These are phyloP conservation scores for Venturia pyrina DNA, from an alignment of 2,329 filamentous ascomycete genomes.

Conservation along the genomic window DNA sequence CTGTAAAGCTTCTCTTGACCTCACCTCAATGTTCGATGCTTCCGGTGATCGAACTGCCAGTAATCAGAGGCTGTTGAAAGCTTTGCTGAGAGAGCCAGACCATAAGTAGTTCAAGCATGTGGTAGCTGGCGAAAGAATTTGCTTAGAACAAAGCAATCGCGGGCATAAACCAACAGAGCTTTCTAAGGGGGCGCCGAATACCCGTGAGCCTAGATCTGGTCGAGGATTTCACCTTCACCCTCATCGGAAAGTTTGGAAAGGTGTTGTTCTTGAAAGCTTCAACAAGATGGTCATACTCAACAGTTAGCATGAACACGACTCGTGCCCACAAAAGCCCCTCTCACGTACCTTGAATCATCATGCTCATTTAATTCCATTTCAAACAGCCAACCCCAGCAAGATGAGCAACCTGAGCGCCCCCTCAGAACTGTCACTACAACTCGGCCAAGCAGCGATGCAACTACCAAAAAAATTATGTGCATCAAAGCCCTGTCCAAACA, in stretches of 20 bases:
- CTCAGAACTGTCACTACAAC: background rate
- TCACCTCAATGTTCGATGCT: too few species aligned
- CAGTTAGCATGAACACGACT: background rate
- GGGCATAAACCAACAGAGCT: too few species aligned
- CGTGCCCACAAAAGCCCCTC: background rate
- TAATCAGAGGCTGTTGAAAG: too few species aligned
- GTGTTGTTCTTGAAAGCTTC: background rate
- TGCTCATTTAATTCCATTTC: too few species aligned
- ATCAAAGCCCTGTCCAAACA: background rate
- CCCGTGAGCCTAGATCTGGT: background rate
- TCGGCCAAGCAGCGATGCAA: background rate
- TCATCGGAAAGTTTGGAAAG: background rate
- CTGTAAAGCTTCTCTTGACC: too few species aligned
- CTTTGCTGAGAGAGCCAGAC: too few species aligned
- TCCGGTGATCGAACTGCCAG: too few species aligned
- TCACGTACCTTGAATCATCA: background rate
- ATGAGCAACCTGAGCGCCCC: background rate
- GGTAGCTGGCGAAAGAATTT: too few species aligned
- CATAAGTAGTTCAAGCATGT: too few species aligned
- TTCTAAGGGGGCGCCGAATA: background rate
- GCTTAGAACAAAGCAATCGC: too few species aligned
- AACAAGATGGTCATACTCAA: background rate
- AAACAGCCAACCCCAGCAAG: background rate
- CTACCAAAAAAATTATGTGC: background rate
- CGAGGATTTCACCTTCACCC: background rate